These are phyloP conservation scores for Calonectria pseudoturangicola DNA, from an alignment of 2,329 filamentous ascomycete species.

Conservation along the genomic window DNA sequence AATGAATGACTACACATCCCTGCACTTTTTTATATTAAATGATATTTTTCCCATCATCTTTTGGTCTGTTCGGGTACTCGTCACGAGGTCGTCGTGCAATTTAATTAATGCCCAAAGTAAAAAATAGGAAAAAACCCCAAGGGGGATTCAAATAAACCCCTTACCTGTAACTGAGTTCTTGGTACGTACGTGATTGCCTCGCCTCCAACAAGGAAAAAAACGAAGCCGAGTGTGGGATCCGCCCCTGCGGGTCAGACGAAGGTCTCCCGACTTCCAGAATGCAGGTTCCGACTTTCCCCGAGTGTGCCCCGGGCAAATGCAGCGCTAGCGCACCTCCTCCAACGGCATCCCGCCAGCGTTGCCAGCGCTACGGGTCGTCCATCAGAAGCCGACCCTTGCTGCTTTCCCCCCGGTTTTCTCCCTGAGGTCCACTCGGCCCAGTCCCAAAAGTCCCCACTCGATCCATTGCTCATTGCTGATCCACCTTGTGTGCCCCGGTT, in stretches of 20 bases:
- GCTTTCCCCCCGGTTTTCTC: slow-evolving; percentile 34
- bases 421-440: not conserved
- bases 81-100: slow-evolving; percentile 7
- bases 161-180: slow-evolving; percentile 24
- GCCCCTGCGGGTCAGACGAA: slow-evolving; percentile 48
- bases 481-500: slow-evolving; percentile 26
- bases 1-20: slow-evolving; percentile 21
- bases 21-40: slow-evolving; percentile 22
- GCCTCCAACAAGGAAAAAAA: slow-evolving; percentile 3
- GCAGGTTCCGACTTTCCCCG: slow-evolving; percentile 53
- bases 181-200: slow-evolving; percentile 22
- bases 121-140: not conserved
- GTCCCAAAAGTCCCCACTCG: slow-evolving; percentile 17
- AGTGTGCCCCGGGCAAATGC: slow-evolving; percentile 39
- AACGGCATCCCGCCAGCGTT: slow-evolving; percentile 47
- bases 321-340: slow-evolving; percentile 47
- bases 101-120: slow-evolving; percentile 26
- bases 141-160: slow-evolving; percentile 16
- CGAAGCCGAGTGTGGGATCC: slow-evolving; percentile 21
- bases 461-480: slow-evolving; percentile 9
- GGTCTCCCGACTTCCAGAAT: slow-evolving; percentile 52
- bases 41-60: not conserved
- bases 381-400: slow-evolving; percentile 23
- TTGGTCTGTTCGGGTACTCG: not conserved
- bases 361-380: slow-evolving; percentile 49